These are phyloP conservation scores for Tetrahymena borealis DNA, from an alignment of 73 alveolate genomes.

Conservation along the genomic window DNA sequence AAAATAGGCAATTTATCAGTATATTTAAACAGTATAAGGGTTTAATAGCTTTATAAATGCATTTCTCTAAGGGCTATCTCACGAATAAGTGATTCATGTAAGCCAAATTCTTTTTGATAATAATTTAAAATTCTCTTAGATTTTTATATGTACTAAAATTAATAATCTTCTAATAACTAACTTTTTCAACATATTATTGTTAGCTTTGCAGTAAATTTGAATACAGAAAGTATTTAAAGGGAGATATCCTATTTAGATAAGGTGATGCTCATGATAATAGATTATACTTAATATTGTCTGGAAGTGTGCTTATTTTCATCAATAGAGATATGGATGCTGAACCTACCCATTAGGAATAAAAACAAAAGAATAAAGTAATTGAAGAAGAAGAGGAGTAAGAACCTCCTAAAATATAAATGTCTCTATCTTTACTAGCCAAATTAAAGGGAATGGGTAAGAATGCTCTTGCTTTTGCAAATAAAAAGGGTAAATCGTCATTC, in stretches of 20 bases:
- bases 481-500: neutral
- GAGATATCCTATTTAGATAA: neutral
- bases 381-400: neutral
- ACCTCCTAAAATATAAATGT: neutral
- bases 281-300: neutral
- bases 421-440: neutral
- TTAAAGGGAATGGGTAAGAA: neutral
- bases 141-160: neutral
- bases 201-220: neutral
- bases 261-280: neutral
- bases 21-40: neutral
- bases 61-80: neutral
- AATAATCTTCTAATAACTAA: no score
- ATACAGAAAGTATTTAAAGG: neutral
- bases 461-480: neutral
- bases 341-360: neutral
- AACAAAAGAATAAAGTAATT: neutral
- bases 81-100: neutral
- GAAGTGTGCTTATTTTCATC: neutral
- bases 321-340: neutral
- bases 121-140: neutral
- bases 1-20: neutral
- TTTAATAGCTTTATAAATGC: neutral
- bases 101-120: neutral
- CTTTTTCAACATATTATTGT: neutral